Conservation (phyloP, 1,284 basidiomycete species). For the Cryptococcus sp. region DNA sequence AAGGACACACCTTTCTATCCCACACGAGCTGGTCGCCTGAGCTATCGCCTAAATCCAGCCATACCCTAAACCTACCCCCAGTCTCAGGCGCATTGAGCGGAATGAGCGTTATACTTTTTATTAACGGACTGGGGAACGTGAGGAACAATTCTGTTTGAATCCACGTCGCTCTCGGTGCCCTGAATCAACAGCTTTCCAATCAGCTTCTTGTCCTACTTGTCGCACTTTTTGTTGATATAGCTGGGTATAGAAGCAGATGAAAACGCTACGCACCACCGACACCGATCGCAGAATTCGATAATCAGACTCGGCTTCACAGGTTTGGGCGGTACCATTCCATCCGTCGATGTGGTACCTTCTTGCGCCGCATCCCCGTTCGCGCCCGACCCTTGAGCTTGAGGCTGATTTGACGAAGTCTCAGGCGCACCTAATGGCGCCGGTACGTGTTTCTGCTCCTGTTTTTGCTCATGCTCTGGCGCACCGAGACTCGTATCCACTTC, state of each 20-base stretch:
- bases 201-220: not conserved
- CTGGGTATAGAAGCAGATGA: not conserved
- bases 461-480: not conserved
- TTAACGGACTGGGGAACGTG: slow-evolving; percentile 75
- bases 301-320: slow-evolving; percentile 35
- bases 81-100: slow-evolving; percentile 78
- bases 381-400: not conserved
- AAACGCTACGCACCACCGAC: slow-evolving; percentile 58
- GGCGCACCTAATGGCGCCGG: not conserved
- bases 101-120: slow-evolving; percentile 68
- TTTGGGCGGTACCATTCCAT: not conserved
- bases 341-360: not conserved
- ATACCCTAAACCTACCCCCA: slow-evolving; percentile 82
- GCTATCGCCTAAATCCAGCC: slow-evolving; percentile 60
- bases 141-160: slow-evolving; percentile 82
- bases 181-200: slow-evolving; percentile 4
- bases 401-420: not conserved
- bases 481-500: not conserved
- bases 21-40: slow-evolving; percentile 48
- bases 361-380: not conserved
- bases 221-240: slow-evolving; percentile 2
- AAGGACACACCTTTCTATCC: slow-evolving; percentile 50
- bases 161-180: slow-evolving; percentile 72
- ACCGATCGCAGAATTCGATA: slow-evolving; percentile 84
- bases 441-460: not conserved